Evolutionary conservation across 1,284 basidiomycete species (phyloP).

Genomic region (Schizopora paradoxa): DNA sequence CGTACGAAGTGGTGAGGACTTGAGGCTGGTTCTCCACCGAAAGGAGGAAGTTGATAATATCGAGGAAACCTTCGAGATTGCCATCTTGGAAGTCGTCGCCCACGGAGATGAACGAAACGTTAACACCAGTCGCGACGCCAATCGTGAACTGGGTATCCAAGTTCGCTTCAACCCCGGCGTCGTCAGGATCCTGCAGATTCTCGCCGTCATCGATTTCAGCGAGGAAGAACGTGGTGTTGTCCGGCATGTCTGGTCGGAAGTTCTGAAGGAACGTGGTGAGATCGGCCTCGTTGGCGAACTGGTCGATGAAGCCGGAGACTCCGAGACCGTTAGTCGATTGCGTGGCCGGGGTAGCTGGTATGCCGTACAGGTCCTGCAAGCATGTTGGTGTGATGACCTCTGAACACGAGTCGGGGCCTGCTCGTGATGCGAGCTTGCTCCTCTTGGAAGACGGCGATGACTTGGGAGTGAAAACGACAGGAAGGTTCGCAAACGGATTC

Average conservation of each 20-base stretch:
- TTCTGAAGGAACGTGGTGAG: conserved; percentile 3
- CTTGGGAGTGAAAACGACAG: background rate
- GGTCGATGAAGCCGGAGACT: conserved; percentile 18
- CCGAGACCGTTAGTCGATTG: conserved; percentile 22
- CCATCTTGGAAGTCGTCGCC: conserved; percentile 25
- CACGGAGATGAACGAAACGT: conserved; percentile 24
- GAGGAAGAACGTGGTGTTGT: conserved; percentile 16
- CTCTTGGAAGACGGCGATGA: conserved; percentile 16
- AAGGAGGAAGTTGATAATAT: conserved; percentile 28
- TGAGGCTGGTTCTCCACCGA: conserved; percentile 23
- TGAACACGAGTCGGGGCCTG: conserved; percentile 24
- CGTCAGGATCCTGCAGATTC: conserved; percentile 15
- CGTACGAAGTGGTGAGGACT: conserved; percentile 26
- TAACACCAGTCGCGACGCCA: conserved; percentile 28
- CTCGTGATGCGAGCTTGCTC: conserved; percentile 26
- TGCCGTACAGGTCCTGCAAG: conserved; percentile 15
- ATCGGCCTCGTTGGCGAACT: conserved; percentile 18
- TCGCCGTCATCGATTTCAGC: conserved; percentile 10
- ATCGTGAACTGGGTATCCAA: conserved; percentile 28
- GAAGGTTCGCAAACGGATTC: conserved; percentile 2
- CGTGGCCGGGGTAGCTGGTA: conserved; percentile 21
- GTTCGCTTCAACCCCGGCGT: conserved; percentile 26
- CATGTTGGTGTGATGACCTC: conserved; percentile 12
- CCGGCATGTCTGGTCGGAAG: conserved; percentile 15
- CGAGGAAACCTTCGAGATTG: conserved; percentile 24